phyloP scores from a whole-genome alignment of 345 rosid species.

The Fremontodendron californicum region DNA sequence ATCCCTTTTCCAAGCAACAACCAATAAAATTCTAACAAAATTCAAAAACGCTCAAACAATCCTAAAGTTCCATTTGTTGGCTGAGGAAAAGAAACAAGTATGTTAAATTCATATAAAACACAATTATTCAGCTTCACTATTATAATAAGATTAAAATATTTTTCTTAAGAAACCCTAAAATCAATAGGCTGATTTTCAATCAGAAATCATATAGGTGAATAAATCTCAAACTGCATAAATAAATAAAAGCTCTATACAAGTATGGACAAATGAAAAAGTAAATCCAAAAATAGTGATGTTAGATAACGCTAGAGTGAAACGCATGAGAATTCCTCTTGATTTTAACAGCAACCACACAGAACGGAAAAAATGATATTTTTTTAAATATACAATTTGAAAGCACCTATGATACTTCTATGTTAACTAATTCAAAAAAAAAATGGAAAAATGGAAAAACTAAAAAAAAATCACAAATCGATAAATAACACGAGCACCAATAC shows the following conservation, averaged over 20 bases:
- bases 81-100: not conserved
- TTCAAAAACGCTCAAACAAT: not conserved
- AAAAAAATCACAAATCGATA: not conserved
- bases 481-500: not conserved
- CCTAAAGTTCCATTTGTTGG: not conserved
- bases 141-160: not conserved
- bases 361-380: not conserved
- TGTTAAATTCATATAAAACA: not conserved
- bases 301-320: not conserved
- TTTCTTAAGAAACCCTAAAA: no score
- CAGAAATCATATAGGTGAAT: not conserved
- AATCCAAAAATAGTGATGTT: not conserved
- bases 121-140: not conserved
- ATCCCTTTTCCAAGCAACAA: not conserved
- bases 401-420: not conserved
- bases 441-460: not conserved
- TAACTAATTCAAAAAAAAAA: not conserved
- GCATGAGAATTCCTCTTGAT: not conserved
- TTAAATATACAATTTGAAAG: not conserved
- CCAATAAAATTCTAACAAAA: not conserved
- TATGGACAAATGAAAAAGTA: not conserved
- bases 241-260: not conserved
- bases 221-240: not conserved
- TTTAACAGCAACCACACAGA: not conserved
- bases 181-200: not conserved